phyloP scores from a whole-genome alignment of 1,284 basidiomycete species.

The Cryptococcus wingfieldii region DNA sequence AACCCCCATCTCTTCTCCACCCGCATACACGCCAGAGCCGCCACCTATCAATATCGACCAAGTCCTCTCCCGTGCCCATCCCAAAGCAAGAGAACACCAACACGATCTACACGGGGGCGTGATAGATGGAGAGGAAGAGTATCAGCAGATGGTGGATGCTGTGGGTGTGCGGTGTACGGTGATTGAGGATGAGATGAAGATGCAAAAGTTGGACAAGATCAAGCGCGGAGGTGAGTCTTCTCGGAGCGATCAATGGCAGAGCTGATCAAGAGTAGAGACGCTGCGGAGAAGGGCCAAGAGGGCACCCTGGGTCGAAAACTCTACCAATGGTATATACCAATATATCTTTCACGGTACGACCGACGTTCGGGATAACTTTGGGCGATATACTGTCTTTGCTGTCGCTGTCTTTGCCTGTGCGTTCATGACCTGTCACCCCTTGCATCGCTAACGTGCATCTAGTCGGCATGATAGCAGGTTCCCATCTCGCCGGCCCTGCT shows the following conservation, averaged over 20 bases:
- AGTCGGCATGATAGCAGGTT: conserved; percentile 33
- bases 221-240: conserved; percentile 20
- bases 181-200: conserved; percentile 27
- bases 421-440: conserved; percentile 3
- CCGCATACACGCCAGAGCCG: conserved; percentile 36
- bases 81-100: conserved; percentile 6
- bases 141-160: conserved; percentile 25
- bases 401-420: conserved; percentile 29
- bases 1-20: conserved; percentile 18
- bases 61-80: conserved; percentile 33
- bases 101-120: background rate
- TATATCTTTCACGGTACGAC: conserved; percentile 20
- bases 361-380: conserved; percentile 15
- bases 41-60: conserved; percentile 25
- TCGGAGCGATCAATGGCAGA: background rate
- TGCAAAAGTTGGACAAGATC: conserved; percentile 9
- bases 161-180: conserved; percentile 34
- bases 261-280: background rate
- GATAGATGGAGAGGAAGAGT: conserved; percentile 26
- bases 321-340: conserved; percentile 17
- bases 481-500: conserved; percentile 15
- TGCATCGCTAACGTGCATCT: background rate
- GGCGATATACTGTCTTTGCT: conserved; percentile 16
- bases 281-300: background rate
- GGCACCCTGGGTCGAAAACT: conserved; percentile 7